A percentile compares a stretch with the other conserved stretches of the same genome.
These are phyloP conservation scores for Camelina laxa DNA, from an alignment of 345 rosid genomes.

Conservation along the genomic window DNA sequence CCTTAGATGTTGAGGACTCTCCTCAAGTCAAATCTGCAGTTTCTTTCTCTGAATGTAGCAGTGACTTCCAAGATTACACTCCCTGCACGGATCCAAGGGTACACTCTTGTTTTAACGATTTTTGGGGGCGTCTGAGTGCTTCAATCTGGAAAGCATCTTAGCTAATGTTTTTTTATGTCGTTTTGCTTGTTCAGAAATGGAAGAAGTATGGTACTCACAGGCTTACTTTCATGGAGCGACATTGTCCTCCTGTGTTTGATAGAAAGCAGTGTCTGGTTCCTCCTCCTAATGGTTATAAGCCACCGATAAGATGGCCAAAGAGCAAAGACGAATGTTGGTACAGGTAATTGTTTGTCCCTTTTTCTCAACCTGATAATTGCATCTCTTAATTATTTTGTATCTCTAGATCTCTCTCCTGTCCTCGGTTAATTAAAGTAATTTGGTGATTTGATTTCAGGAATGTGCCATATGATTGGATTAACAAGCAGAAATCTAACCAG, in stretches of 20 bases:
- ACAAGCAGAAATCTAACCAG: constrained; percentile 95
- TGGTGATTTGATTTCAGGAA: constrained; percentile 62
- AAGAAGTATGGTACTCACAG: constrained; percentile 83
- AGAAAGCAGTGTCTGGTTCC: constrained; percentile 93
- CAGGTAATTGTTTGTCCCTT: constrained; percentile 60
- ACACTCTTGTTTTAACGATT: background rate
- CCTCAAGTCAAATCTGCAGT: constrained; percentile 57
- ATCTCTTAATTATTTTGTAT: background rate
- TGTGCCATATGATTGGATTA: constrained; percentile 98
- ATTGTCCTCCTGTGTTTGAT: constrained; percentile 87
- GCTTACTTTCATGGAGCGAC: constrained; percentile 94
- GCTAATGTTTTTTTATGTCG: constrained; percentile 21
- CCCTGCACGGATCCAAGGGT: constrained; percentile 99
- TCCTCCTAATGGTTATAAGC: constrained; percentile 95
- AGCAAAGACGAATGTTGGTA: constrained; percentile 94
- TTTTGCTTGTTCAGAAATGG: constrained; percentile 72
- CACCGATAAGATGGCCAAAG: constrained; percentile 95
- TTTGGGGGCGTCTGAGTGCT: background rate
- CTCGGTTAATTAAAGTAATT: background rate
- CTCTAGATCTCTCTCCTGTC: constrained; percentile 20
- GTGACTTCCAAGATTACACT: constrained; percentile 88
- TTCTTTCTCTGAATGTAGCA: constrained; percentile 80
- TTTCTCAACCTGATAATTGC: background rate
- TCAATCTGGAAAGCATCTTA: background rate
- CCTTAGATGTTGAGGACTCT: constrained; percentile 52